Evolutionary conservation across 73 alveolate species (phyloP).

Genomic region (Paramecium sonneborni): DNA sequence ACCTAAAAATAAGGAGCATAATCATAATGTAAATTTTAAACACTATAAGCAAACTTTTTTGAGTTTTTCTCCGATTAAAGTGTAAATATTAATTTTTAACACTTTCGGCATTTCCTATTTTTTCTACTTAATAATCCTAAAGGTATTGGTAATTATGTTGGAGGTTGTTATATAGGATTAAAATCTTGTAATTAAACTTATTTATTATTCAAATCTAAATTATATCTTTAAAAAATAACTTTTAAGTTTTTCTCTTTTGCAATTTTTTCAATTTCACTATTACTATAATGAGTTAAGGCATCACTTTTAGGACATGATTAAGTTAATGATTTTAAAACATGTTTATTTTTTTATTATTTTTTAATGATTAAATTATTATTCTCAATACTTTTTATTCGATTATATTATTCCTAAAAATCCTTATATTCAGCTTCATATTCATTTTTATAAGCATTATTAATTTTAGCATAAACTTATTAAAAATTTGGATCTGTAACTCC

Average conservation of each 20-base stretch:
- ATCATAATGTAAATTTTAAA: background rate
- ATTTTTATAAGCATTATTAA: background rate
- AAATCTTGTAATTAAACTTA: background rate
- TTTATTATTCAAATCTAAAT: background rate
- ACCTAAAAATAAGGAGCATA: constrained; percentile 8
- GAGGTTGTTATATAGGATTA: background rate
- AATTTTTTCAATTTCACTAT: background rate
- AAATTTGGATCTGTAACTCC: background rate
- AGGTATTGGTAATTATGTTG: background rate
- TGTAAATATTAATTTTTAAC: background rate
- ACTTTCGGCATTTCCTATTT: constrained; percentile 35
- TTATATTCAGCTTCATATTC: constrained; percentile 9
- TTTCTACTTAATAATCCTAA: constrained; percentile 8
- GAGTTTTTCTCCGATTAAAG: background rate
- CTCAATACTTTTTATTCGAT: background rate
- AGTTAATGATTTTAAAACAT: background rate
- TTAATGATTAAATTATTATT: background rate
- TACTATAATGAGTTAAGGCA: background rate
- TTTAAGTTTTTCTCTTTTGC: constrained; percentile 10
- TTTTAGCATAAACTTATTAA: background rate
- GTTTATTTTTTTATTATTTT: background rate
- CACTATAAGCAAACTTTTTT: background rate
- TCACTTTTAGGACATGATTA: background rate
- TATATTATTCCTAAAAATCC: background rate
- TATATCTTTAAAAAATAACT: background rate